Evolutionary conservation across 2,329 filamentous ascomycete genomes (phyloP), one percentile per base, ranked within the genome.

Genomic region (Ophioceras dolichostomum): DNA sequence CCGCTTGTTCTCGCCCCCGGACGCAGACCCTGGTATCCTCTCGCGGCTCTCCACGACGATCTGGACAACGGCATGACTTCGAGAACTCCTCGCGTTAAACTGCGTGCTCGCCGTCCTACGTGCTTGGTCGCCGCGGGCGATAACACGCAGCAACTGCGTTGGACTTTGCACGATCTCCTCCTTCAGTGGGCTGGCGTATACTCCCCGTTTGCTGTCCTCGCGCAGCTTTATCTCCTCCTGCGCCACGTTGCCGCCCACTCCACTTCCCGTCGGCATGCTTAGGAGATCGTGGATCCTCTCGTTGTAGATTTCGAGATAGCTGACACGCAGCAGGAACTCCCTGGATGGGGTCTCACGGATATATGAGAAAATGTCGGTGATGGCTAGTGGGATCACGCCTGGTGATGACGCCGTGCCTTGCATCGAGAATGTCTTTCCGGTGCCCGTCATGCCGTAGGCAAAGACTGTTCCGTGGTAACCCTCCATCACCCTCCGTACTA

Each of bases 391-490:
- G 39, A 98, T 98, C 20, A 98, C 91, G 62, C 91, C 91, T 1
- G 91, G 91, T 28, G 87, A 94, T 3, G 84, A 85, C 32, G 88
- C 87, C 10, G 91, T 98, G 49, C 91, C 91, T 64, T 98, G 91
- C 91, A 98, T 98, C 28, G 89, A 96, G 57, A 96, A 98, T 1
- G 91, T 98, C 65, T 98, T 98, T 48, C 91, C 91, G 1, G 91
- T 96, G 43, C 91, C 91, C 4, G 91, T 98, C 88, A 96, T 96
- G 53, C 91, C 91, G 57, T 98, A 98, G 14, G 89, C 89, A 56
- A 98, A 96, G 18, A 98, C 91, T 1, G 91, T 98, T 41, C 89
- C 91, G 52, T 96, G 89, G 56, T 96, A 98, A 30, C 91, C 91
- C 64, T 98, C 91, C 91, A 98, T 98, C 35, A 98, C 91, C 50